Evolutionary conservation across 2,329 filamentous ascomycete species (phyloP), one percentile per base, ranked within the genome.

Genomic region (Sarocladium oryzae): DNA sequence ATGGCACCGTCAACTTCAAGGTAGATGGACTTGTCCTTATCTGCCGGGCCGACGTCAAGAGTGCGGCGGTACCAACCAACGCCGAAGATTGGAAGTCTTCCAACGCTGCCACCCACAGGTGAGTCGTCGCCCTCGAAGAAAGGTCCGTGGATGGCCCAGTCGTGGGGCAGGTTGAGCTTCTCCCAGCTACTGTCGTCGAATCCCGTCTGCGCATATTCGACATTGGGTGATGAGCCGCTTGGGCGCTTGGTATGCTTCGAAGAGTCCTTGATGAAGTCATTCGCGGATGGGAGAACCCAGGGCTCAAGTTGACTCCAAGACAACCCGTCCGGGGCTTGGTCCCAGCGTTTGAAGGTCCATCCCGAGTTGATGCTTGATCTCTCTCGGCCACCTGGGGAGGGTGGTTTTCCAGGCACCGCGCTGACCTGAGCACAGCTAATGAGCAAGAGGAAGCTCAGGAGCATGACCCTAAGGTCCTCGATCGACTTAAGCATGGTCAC

Each of bases 21-120:
- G 49, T 66, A 77, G 11, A 76, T 57, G 0, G 63, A 59, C 50
- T 71, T 73, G 8, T 61, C 64, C 16, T 56, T 50, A 16, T 74
- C 69, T 1, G 57, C 58, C 0, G 59, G 50, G 0, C 50, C 46
- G 2, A 72, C 51, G 0, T 59, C 56, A 1, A 79, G 8, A 2
- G 60, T 70, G 24, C 68, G 65, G 3, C 76, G 72, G 55, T 79
- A 79, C 76, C 75, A 78, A 2, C 72, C 76, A 2, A 80, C 69
- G 2, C 77, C 77, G n/a, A 78, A 69, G 20, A 69, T 65, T 0
- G 77, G 77, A 30, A 81, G 57, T 2, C 71, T 64, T 13, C 67
- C 67, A 63, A 71, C 69, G 6, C 65, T 68, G 2, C 71, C 69
- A 8, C 59, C 57, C 1, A 74, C 62, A 2, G 65, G 59, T 3